Base-by-base conservation (phyloP, 176 grass and related monocot genomes). In the Hordeum vulgare region DNA sequence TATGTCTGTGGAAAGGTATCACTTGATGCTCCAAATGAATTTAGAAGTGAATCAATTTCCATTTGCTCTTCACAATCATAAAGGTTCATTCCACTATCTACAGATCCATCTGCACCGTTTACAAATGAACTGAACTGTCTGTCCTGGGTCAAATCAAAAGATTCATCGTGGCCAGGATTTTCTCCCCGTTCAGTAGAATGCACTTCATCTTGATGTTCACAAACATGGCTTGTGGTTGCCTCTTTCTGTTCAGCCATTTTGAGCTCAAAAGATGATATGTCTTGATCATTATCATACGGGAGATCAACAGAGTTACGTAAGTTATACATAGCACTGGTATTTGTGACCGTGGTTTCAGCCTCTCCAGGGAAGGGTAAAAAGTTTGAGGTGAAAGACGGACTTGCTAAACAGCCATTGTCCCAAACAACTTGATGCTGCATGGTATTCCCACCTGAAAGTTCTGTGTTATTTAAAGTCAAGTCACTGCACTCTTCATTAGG, bases 21-120 rank as follows among this genome's bases (percentile, higher is more conserved):
- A 79, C 17, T 86, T 61, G 88, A 57, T 40, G 85, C 66, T 39
- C 80, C 80, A 61, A 90, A 90, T 53, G 88, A 90, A 86, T 78
- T 86, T 47, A 90, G 59, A 58, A 90, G 84, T 5, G 80, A 90
- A 79, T 90, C 88, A 68, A 90, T 90, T 82, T 90, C 88, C 84
- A 90, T 86, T 83, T 90, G 84, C 80, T 90, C 88, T 74, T 90
- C 88, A 79, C 74, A 86, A 29, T 90, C 88, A 79, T 86, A 90
- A 13, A 90, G 23, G 60, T 86, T 66, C 26, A 25, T 79, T 13
- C 23, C 59, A 90, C 61, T 79, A 74, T 83, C 74, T 29, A 66
- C 59, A 39, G 66, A 86, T 74, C 74, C 88, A 79, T 79, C 66
- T 40, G 69, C 39, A 79, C 11, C 45, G 12, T 83, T 67, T 53